These are phyloP conservation scores for Sporormia fimetaria DNA, from an alignment of 495 filamentous ascomycete genomes.

Conservation along the genomic window DNA sequence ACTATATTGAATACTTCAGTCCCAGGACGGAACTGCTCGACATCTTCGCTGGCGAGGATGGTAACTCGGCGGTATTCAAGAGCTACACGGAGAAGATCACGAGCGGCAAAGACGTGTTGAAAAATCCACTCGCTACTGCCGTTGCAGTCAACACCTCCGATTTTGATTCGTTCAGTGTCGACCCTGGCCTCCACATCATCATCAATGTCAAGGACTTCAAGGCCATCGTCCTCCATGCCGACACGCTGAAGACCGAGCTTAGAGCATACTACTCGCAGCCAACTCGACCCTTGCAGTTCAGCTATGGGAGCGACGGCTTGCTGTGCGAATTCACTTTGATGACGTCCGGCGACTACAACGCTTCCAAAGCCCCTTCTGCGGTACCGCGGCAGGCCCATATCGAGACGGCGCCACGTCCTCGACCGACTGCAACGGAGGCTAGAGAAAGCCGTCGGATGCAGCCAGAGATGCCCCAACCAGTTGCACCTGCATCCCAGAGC, in stretches of 20 bases:
- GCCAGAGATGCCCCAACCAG: slow-evolving; percentile 30
- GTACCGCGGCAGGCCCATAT: slow-evolving; percentile 16
- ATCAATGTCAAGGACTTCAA: slow-evolving; percentile 94
- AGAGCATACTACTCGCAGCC: slow-evolving; percentile 71
- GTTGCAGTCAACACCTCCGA: slow-evolving; percentile 77
- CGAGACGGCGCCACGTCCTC: slow-evolving; percentile 17
- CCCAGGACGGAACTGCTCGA: slow-evolving; percentile 84
- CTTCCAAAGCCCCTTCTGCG: slow-evolving; percentile 30
- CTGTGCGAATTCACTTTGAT: slow-evolving; percentile 82
- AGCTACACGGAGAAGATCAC: slow-evolving; percentile 89
- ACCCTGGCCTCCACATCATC: slow-evolving; percentile 72
- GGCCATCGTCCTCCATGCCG: slow-evolving; percentile 76
- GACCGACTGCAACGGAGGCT: slow-evolving; percentile 19
- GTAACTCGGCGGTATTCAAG: slow-evolving; percentile 59
- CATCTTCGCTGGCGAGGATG: slow-evolving; percentile 58
- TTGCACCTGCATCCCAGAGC: slow-evolving; percentile 23
- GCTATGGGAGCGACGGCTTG: slow-evolving; percentile 63
- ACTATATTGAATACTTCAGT: slow-evolving; percentile 86
- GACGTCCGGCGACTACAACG: slow-evolving; percentile 69
- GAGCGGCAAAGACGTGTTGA: slow-evolving; percentile 78
- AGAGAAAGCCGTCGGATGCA: slow-evolving; percentile 7
- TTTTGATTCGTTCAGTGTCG: slow-evolving; percentile 70
- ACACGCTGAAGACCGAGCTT: slow-evolving; percentile 56
- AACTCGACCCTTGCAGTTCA: slow-evolving; percentile 70
- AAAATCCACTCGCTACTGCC: slow-evolving; percentile 86